Base-by-base conservation (phyloP, 2,329 filamentous ascomycete species). In the Calonectria pteridis region DNA sequence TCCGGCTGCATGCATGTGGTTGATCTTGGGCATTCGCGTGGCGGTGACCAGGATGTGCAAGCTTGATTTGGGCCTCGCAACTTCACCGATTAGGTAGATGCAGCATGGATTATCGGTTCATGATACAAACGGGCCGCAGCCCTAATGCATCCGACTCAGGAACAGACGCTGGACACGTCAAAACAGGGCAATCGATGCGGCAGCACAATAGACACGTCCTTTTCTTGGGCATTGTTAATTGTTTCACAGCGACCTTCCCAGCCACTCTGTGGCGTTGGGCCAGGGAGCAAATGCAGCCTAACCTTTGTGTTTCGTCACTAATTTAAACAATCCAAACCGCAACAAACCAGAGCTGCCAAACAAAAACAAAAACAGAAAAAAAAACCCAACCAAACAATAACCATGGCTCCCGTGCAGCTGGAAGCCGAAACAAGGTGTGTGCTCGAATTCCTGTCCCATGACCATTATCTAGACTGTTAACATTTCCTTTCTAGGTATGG, bases 331-430 rank as follows among this genome's bases (percentile, higher is more conserved):
- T 63, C n/a, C 51, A 53, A 58, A 46, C 55, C 28, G 43, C 64
- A n/a, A 67, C 65, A 50, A 63, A 35, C 28, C 58, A 53, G 33
- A 35, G 14, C 9, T 46, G 7, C 31, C 31, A 9, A 26, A 59
- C 20, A 37, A 26, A 59, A 59, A 59, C n/a, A 37, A 23, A 35
- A 26, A 59, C 6, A 23, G 3, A 23, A 46, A 46, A 46, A 46
- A 46, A 6, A 46, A 13, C 18, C 67, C 18, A 46, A 13, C 18
- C 67, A 69, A 53, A 16, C 69, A n/a, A 43, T 74, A 29, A 68
- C 49, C 49, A 82, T 82, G 80, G 79, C 78, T 40, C 79, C 79
- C 9, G 78, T 82, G 23, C 77, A 74, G 16, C 46, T 78, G 18
- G 77, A 80, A n/a, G 70, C 75, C 28, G 67, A 77, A 49, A 73